phyloP scores from a whole-genome alignment of 331 rosid genomes.

The Telfairia occidentalis region DNA sequence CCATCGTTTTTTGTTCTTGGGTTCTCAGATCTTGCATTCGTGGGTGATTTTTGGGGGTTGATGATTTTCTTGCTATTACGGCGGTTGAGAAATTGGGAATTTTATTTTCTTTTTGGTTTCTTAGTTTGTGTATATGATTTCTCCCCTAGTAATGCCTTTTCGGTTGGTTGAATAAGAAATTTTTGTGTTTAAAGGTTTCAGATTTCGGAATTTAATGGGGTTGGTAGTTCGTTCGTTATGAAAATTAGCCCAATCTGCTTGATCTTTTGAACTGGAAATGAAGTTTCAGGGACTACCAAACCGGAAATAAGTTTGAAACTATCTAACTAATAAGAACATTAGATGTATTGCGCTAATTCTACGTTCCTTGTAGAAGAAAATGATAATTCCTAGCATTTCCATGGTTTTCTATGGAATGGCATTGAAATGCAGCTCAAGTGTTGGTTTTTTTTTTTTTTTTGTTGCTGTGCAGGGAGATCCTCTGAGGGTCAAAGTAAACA shows the following conservation, averaged over 20 bases:
- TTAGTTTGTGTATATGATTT: neutral
- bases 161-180: neutral
- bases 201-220: neutral
- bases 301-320: neutral
- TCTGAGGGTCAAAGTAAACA: slow-evolving; percentile 83
- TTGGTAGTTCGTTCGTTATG: neutral
- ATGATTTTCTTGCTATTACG: neutral
- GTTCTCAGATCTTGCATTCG: neutral
- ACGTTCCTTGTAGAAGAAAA: neutral
- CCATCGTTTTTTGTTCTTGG: neutral
- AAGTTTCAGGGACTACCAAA: neutral
- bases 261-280: slow-evolving; percentile 5
- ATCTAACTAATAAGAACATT: neutral
- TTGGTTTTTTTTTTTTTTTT: neutral
- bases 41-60: neutral
- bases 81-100: neutral
- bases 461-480: slow-evolving; percentile 52
- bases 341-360: neutral
- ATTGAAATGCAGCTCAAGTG: neutral
- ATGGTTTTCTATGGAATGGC: slow-evolving; percentile 1
- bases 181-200: neutral
- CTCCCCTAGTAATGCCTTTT: neutral
- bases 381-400: neutral
- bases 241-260: neutral
- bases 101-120: neutral